Conservation (phyloP, 352 stramenopile species). For the Phytophthora lateralis region DNA sequence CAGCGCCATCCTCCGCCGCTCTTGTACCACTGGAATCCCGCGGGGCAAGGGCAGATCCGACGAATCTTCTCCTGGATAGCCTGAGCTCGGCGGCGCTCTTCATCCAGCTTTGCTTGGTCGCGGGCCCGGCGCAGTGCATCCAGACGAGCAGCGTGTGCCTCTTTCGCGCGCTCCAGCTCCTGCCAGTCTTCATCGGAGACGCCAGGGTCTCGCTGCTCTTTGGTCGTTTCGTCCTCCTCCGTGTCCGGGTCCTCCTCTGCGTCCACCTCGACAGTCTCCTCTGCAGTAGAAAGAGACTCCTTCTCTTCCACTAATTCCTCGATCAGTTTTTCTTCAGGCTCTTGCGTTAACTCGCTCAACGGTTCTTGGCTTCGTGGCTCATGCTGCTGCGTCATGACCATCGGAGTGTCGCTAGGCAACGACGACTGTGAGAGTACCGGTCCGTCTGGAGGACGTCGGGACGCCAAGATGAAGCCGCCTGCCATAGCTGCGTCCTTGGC, state of each 20-base stretch:
- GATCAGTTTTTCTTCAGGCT: background rate
- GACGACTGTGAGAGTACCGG: conserved; percentile 36
- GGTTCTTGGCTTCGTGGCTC: background rate
- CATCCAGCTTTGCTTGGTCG: conserved; percentile 42
- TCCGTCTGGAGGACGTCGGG: conserved; percentile 43
- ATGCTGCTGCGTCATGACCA: conserved; percentile 7
- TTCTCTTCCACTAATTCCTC: conserved; percentile 24
- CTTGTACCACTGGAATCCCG: conserved; percentile 73
- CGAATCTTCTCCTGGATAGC: conserved; percentile 69
- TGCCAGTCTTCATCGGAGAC: conserved; percentile 74
- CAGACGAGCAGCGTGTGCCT: conserved; percentile 45
- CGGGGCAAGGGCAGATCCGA: conserved; percentile 63
- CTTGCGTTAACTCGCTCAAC: conserved; percentile 5
- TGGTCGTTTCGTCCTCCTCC: conserved; percentile 19
- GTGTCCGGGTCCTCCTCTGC: conserved; percentile 23
- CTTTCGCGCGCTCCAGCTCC: conserved; percentile 67
- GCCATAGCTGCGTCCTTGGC: conserved; percentile 47
- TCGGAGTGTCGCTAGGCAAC: conserved; percentile 1
- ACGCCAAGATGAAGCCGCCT: conserved; percentile 36
- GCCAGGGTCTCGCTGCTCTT: conserved; percentile 43
- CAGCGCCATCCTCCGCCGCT: conserved; percentile 75
- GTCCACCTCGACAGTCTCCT: conserved; percentile 22
- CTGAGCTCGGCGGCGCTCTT: conserved; percentile 42
- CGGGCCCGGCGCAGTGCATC: conserved; percentile 39
- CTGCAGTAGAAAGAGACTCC: background rate